Base-by-base conservation (phyloP, 441 rosid genomes). In the Eutrema salsugineum region DNA sequence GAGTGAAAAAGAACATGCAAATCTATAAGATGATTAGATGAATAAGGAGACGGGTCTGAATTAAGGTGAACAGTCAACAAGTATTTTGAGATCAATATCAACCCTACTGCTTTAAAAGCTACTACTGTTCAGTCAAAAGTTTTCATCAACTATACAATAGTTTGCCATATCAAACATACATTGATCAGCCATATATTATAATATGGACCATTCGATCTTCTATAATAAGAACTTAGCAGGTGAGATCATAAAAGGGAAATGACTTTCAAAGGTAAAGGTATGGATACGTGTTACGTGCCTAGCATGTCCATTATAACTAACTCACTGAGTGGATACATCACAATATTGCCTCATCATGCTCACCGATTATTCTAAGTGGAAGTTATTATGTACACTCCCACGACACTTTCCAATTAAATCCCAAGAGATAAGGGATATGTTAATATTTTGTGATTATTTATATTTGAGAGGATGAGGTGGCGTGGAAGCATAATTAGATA, bases 311-410 rank as follows among this genome's bases (percentile, higher is more conserved):
- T 44, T 63, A 54, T 62, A 51, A 15, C 42, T 63, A 43, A 61
- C 66, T 43, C 40, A 58, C 28, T 24, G 6, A 63, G 63, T 73
- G 71, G 53, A 39, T 3, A 47, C 46, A 65, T 57, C 59, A 73
- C 53, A 57, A 28, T 49, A 46, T 15, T 33, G 35, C 57, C 47
- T 55, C 61, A 10, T 33, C 27, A 3, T 63, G 62, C 48, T 53
- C 47, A 22, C 55, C 60, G 55, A 51, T n/a, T n/a, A 17, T 71
- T 35, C 19, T 54, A 54, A 54, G 76, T 72, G 76, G 76, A 22
- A 63, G 32, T 44, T 63, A 63, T 71, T 61, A 51, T 71, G 32
- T 71, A 24, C 68, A 62, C 46, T 62, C 75, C 46, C 28, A 71
- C 76, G 36, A 51, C 36, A 51, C 28, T 19, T 20, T 51, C 62